A percentile compares a stretch with the other conserved stretches of the same genome.
Evolutionary conservation across 176 grass and related monocot species (phyloP).

Genomic region (Bothriochloa decipiens): DNA sequence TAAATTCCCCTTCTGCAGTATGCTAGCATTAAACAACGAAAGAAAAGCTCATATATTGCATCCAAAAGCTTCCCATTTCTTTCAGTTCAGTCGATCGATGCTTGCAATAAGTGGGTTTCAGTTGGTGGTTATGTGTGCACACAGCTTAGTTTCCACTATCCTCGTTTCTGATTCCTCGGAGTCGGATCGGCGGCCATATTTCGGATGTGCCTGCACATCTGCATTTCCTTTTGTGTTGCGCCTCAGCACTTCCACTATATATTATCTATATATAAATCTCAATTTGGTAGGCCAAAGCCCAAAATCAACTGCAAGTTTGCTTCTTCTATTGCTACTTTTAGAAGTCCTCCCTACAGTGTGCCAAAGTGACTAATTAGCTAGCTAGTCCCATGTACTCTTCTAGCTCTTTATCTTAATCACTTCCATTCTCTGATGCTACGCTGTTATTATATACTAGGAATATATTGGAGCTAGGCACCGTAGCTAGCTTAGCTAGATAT

Average conservation of each 20-base stretch:
- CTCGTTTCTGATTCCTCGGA: conserved; percentile 51
- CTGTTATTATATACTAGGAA: background rate
- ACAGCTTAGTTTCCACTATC: conserved; percentile 35
- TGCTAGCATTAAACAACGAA: background rate
- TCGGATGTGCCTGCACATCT: background rate
- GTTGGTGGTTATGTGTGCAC: conserved; percentile 21
- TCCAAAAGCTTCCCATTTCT: conserved; percentile 18
- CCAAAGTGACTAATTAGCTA: background rate
- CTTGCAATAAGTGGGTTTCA: conserved; percentile 15
- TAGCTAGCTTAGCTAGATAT: background rate
- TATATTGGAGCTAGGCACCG: background rate
- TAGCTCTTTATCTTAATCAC: conserved; percentile 7
- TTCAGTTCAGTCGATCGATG: background rate
- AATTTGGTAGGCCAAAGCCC: conserved; percentile 28
- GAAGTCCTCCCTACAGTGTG: background rate
- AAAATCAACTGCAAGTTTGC: background rate
- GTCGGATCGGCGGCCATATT: background rate
- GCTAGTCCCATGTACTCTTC: background rate
- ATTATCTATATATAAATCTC: background rate
- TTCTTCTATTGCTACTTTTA: conserved; percentile 41
- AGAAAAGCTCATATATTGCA: background rate
- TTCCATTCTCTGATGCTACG: background rate
- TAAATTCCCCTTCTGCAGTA: background rate
- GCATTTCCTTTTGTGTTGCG: background rate
- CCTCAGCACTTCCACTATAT: conserved; percentile 36